These are phyloP conservation scores for Graphiopsis chlorocephala DNA, from an alignment of 2,329 filamentous ascomycete species.

Conservation along the genomic window DNA sequence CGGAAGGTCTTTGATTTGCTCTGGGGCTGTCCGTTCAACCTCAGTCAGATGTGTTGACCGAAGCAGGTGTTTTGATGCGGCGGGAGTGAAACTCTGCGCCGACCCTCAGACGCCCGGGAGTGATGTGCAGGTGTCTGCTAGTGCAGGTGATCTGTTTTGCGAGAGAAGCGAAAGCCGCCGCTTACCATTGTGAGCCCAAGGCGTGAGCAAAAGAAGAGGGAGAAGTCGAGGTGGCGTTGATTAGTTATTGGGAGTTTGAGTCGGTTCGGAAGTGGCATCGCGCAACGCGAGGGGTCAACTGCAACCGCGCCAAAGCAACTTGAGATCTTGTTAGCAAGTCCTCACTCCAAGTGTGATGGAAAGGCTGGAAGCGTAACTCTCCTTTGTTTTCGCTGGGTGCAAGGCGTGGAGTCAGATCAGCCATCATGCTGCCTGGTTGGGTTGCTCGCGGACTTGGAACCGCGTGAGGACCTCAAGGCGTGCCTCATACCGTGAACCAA, in stretches of 20 bases:
- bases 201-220: neutral
- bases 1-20: neutral
- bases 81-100: neutral
- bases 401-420: neutral
- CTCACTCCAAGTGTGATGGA: neutral
- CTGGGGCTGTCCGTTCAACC: neutral
- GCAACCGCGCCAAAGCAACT: neutral
- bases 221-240: neutral
- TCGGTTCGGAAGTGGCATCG: neutral
- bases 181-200: neutral
- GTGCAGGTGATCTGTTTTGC: neutral
- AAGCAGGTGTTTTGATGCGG: neutral
- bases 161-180: neutral
- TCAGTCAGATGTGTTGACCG: neutral
- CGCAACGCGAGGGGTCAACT: neutral
- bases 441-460: neutral
- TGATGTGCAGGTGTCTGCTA: neutral
- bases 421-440: neutral
- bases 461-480: neutral
- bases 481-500: neutral
- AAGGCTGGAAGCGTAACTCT: neutral
- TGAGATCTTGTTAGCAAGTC: neutral
- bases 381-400: neutral
- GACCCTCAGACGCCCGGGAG: neutral
- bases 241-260: neutral